Evolutionary conservation across 441 rosid genomes (phyloP).

Genomic region (Capsella rubella): DNA sequence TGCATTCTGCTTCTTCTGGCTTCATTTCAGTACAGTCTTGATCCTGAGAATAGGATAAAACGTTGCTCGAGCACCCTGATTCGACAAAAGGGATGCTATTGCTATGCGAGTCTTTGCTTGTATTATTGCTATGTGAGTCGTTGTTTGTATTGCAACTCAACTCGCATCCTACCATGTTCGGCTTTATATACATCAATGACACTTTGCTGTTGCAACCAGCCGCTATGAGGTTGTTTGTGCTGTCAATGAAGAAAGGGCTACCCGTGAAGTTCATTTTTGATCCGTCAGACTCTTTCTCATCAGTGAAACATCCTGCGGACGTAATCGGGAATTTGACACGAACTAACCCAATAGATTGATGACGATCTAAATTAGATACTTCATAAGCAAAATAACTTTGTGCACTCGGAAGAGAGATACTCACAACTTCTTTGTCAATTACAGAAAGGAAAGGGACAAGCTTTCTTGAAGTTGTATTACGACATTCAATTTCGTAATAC

Average conservation of each 20-base stretch:
- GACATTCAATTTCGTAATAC: conserved; percentile 41
- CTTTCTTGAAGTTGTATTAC: conserved; percentile 7
- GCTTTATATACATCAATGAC: conserved; percentile 32
- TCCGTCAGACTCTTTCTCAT: not conserved
- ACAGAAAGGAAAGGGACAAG: conserved; percentile 15
- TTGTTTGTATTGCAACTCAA: conserved; percentile 13
- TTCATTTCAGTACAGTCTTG: not conserved
- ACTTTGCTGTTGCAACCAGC: conserved; percentile 47
- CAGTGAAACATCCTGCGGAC: conserved; percentile 34
- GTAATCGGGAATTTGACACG: conserved; percentile 30
- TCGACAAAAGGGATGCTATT: conserved; percentile 18
- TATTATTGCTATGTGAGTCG: not conserved
- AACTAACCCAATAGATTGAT: not conserved
- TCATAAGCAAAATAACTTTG: fast-evolving
- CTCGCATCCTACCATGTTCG: conserved; percentile 38
- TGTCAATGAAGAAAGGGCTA: conserved; percentile 36
- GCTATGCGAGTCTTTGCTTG: not conserved
- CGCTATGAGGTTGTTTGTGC: conserved; percentile 26
- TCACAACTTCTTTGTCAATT: conserved; percentile 38
- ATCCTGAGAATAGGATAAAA: not conserved
- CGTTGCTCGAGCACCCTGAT: not conserved
- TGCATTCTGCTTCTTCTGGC: conserved; percentile 9
- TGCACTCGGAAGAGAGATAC: not conserved
- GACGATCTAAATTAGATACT: not conserved
- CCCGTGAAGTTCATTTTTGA: conserved; percentile 22